A percentile compares a stretch with the other conserved stretches of the same genome.
These are phyloP conservation scores for Phytophthora pseudosyringae DNA, from an alignment of 352 stramenopile species.

Conservation along the genomic window DNA sequence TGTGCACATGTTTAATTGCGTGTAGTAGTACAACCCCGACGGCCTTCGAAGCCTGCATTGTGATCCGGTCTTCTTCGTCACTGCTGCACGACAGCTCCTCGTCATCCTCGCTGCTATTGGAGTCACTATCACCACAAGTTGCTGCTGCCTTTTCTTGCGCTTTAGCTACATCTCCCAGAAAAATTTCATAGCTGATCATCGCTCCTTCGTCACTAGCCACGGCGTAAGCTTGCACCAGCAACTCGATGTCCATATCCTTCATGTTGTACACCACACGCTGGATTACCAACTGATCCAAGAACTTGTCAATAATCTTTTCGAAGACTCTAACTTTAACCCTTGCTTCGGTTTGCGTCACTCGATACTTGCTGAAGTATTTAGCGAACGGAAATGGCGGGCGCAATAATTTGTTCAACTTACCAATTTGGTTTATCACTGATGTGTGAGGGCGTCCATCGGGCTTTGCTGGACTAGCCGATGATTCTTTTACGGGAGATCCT, in stretches of 20 bases:
- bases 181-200: conserved; percentile 56
- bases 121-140: conserved; percentile 19
- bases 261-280: conserved; percentile 68
- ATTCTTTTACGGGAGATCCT: conserved; percentile 24
- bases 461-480: conserved; percentile 18
- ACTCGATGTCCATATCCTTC: conserved; percentile 62
- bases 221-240: conserved; percentile 45
- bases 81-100: conserved; percentile 38
- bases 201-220: conserved; percentile 26
- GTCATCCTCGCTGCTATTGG: conserved; percentile 46
- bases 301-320: conserved; percentile 81
- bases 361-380: conserved; percentile 83
- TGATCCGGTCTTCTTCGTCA: conserved; percentile 44
- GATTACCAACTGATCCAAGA: conserved; percentile 64
- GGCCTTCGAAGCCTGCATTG: conserved; percentile 34
- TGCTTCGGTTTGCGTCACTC: conserved; percentile 37
- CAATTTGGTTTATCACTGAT: conserved; percentile 43
- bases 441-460: conserved; percentile 19
- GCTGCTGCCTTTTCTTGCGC: conserved; percentile 34
- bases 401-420: conserved; percentile 55
- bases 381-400: conserved; percentile 66
- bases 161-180: conserved; percentile 56
- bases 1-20: conserved; percentile 45
- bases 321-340: conserved; percentile 68
- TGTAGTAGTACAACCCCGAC: conserved; percentile 38